phyloP scores from a whole-genome alignment of 768 basidiomycete genomes.

The Tulasnella sp. region DNA sequence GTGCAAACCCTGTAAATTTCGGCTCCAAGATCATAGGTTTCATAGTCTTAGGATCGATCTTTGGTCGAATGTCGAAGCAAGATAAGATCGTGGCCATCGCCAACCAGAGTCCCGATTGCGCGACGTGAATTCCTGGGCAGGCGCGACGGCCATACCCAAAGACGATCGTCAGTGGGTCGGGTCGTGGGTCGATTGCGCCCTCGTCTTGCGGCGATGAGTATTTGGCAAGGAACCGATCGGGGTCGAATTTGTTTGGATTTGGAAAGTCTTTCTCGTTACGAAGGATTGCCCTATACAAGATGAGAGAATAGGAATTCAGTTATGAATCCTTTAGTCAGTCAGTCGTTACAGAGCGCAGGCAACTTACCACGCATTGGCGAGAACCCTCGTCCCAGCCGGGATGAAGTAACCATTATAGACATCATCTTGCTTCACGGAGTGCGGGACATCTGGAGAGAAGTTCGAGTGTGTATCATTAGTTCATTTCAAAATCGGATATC shows the following conservation, averaged over 20 bases:
- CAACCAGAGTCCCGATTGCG: not conserved
- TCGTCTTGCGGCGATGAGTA: too few relatives aligned
- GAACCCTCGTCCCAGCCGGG: conserved; percentile 8
- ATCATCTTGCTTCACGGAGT: conserved; percentile 13
- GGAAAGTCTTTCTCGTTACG: not conserved
- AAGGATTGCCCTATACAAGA: not conserved
- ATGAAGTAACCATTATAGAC: conserved; percentile 15
- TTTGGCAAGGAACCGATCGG: not conserved
- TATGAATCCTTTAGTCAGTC: too few relatives aligned
- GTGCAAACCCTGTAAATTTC: too few relatives aligned
- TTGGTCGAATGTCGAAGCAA: not conserved
- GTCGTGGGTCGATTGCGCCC: too few relatives aligned
- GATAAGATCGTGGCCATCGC: not conserved
- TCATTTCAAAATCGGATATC: too few relatives aligned
- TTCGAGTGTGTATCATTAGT: not conserved
- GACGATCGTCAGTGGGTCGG: not conserved
- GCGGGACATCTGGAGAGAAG: not conserved
- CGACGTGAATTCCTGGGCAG: not conserved
- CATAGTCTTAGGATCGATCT: not conserved
- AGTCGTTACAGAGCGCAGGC: not conserved
- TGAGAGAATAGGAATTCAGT: too few relatives aligned
- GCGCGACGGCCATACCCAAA: conserved; percentile 2
- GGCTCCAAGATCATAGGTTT: too few relatives aligned
- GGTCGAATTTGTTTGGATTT: not conserved
- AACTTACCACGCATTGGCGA: conserved; percentile 18